Evolutionary conservation across 2,329 filamentous ascomycete genomes (phyloP).

Genomic region (Emmonsiellopsis sp.): DNA sequence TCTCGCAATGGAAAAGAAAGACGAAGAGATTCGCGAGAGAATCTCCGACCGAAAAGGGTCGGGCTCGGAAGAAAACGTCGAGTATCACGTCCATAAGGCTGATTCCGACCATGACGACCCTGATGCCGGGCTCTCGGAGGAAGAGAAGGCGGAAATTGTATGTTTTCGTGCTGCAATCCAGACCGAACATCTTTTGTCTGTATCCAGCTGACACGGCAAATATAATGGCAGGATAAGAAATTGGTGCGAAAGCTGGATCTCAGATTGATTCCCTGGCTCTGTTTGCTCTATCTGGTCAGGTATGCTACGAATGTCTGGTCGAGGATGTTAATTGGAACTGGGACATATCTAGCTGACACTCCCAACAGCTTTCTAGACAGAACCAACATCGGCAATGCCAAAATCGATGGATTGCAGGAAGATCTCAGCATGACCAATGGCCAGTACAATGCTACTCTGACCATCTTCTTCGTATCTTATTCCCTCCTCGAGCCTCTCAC

Average conservation of each 20-base stretch:
- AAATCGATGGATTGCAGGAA: conserved; percentile 19
- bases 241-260: conserved; percentile 38
- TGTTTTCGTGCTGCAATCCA: conserved; percentile 17
- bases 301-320: not conserved
- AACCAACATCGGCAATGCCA: conserved; percentile 33
- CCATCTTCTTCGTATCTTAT: conserved; percentile 35
- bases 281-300: conserved; percentile 35
- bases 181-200: not conserved
- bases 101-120: conserved; percentile 36
- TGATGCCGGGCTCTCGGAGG: conserved; percentile 56
- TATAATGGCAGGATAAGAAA: conserved; percentile 29
- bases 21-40: not conserved
- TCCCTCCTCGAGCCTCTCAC: conserved; percentile 32
- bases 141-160: conserved; percentile 55
- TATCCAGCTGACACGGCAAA: not conserved
- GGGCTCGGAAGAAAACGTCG: not conserved
- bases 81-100: not conserved
- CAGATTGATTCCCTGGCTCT: conserved; percentile 38
- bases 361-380: conserved; percentile 16
- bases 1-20: not conserved
- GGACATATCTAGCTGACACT: not conserved
- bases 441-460: conserved; percentile 30
- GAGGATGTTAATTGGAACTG: too few relatives aligned
- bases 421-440: conserved; percentile 19
- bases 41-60: not conserved